Evolutionary conservation across 768 basidiomycete species (phyloP).

Genomic region (Calocera viscosa): DNA sequence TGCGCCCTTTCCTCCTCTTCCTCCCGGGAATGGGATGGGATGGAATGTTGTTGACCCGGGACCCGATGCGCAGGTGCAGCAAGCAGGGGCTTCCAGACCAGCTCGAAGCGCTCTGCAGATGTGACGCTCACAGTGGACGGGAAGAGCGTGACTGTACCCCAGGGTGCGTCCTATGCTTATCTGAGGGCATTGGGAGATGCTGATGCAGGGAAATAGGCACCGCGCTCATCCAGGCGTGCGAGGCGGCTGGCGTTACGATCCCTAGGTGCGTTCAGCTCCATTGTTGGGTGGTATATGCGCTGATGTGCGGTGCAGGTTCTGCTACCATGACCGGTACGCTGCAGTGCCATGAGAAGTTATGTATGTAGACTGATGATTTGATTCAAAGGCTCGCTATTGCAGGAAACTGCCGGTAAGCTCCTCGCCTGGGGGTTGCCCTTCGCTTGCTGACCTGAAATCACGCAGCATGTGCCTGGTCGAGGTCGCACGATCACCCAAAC

Average conservation of each 20-base stretch:
- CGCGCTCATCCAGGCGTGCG: slow-evolving; percentile 93
- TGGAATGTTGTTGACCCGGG: neutral
- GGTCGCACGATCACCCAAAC: slow-evolving; percentile 89
- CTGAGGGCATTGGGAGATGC: slow-evolving; percentile 10
- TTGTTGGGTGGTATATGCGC: slow-evolving; percentile 8
- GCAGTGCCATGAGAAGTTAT: neutral
- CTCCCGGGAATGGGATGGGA: neutral
- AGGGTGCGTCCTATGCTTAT: slow-evolving; percentile 47
- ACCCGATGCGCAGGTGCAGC: neutral
- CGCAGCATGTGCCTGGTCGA: slow-evolving; percentile 97
- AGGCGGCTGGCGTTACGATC: slow-evolving; percentile 70
- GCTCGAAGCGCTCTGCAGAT: slow-evolving; percentile 43
- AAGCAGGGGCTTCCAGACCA: slow-evolving; percentile 5
- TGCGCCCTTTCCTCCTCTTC: neutral
- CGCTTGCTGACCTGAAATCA: slow-evolving; percentile 12
- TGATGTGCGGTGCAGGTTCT: slow-evolving; percentile 41
- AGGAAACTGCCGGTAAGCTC: slow-evolving; percentile 82
- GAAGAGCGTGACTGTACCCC: slow-evolving; percentile 92
- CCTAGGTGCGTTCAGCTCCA: slow-evolving; percentile 44
- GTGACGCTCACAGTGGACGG: slow-evolving; percentile 93
- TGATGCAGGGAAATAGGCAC: slow-evolving; percentile 43
- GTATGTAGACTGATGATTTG: slow-evolving; percentile 19
- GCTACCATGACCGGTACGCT: slow-evolving; percentile 69
- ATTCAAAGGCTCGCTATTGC: slow-evolving; percentile 74
- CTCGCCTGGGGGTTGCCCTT: neutral